Conservation (phyloP, 768 basidiomycete genomes). For the Suillus bovinus region DNA sequence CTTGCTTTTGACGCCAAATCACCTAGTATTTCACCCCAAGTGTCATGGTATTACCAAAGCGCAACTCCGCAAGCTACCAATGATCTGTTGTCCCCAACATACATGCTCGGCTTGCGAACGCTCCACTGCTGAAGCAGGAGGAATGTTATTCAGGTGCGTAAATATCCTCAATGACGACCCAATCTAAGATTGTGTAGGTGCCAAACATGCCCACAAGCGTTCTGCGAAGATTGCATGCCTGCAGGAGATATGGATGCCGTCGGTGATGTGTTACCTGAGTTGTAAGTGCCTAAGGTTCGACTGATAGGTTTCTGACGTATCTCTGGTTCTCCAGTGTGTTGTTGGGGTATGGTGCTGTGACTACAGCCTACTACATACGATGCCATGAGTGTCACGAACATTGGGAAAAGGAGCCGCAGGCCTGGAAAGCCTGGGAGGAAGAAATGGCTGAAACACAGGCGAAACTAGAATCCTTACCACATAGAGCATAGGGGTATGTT, state of each 20-base stretch:
- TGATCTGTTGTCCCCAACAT: conserved; percentile 50
- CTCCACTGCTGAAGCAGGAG: conserved; percentile 47
- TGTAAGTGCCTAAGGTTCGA: conserved; percentile 42
- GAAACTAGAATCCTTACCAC: conserved; percentile 27
- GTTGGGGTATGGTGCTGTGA: conserved; percentile 38
- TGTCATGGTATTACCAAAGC: conserved; percentile 44
- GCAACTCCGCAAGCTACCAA: conserved; percentile 28
- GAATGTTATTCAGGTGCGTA: conserved; percentile 57
- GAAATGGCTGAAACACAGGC: conserved; percentile 40
- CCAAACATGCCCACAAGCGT: conserved; percentile 58
- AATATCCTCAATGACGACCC: background rate
- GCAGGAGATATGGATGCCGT: conserved; percentile 49
- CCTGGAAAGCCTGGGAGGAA: conserved; percentile 44
- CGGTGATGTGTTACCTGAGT: conserved; percentile 58
- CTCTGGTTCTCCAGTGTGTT: conserved; percentile 34
- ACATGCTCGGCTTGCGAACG: conserved; percentile 46
- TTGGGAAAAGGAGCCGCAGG: conserved; percentile 35
- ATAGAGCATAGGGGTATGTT: background rate
- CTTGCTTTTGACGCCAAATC: background rate
- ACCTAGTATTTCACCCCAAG: conserved; percentile 52
- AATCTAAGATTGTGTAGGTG: conserved; percentile 41
- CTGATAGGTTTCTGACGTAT: conserved; percentile 1
- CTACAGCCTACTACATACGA: conserved; percentile 47
- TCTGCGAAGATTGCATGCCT: conserved; percentile 63
- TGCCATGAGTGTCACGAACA: conserved; percentile 49